These are phyloP conservation scores for Marsdenia floribunda DNA, from an alignment of 257 asterid genomes.

Conservation along the genomic window DNA sequence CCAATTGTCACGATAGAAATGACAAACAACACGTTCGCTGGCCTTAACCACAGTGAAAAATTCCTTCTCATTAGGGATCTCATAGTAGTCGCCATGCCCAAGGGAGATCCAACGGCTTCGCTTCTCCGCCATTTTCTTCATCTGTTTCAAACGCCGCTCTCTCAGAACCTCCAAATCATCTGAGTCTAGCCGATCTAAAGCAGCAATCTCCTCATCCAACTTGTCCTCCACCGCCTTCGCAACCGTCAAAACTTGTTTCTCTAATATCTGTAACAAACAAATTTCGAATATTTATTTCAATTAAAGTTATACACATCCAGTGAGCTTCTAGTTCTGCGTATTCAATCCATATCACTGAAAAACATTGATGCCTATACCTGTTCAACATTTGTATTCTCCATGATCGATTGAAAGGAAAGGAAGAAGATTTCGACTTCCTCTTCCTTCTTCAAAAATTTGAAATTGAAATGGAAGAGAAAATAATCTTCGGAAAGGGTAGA, in stretches of 20 bases:
- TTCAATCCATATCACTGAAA: neutral
- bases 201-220: constrained; percentile 85
- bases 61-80: constrained; percentile 86
- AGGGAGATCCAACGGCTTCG: constrained; percentile 79
- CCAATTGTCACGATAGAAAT: constrained; percentile 98
- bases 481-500: neutral
- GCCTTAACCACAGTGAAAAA: constrained; percentile 87
- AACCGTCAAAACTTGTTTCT: constrained; percentile 86
- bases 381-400: constrained; percentile 55
- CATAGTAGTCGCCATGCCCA: constrained; percentile 94
- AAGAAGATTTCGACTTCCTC: neutral
- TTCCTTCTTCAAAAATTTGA: constrained; percentile 6
- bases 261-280: constrained; percentile 49
- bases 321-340: neutral
- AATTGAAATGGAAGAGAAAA: constrained; percentile 3
- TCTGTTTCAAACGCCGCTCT: constrained; percentile 90
- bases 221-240: constrained; percentile 94
- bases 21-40: constrained; percentile 96
- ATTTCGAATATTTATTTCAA: neutral
- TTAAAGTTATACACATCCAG: neutral
- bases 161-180: constrained; percentile 85
- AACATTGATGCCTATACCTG: constrained; percentile 33
- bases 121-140: constrained; percentile 99
- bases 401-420: constrained; percentile 11
- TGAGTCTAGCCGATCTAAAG: constrained; percentile 69